phyloP scores from a whole-genome alignment of 192 early-diverging fungal species.

The Coemansia sp. region DNA sequence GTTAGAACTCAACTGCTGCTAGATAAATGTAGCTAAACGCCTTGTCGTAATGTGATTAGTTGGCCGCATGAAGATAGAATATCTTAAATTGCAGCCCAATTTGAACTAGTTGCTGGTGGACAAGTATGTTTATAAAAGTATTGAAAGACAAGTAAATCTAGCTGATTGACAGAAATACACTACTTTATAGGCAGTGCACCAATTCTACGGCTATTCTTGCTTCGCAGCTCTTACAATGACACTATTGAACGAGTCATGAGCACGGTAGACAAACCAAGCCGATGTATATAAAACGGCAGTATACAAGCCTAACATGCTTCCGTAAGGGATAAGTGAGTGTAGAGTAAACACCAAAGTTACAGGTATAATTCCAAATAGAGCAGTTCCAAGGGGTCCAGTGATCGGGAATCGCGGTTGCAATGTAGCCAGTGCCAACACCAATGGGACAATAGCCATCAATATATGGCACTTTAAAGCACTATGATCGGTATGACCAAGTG shows the following conservation, averaged over 20 bases:
- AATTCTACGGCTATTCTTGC: not conserved
- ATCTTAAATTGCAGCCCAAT: too few relatives aligned
- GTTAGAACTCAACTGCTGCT: too few relatives aligned
- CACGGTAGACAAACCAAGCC: not conserved
- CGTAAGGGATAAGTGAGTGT: not conserved
- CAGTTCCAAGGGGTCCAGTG: not conserved
- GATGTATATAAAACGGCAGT: not conserved
- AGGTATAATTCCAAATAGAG: not conserved
- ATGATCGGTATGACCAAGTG: not conserved
- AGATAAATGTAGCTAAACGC: too few relatives aligned
- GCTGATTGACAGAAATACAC: too few relatives aligned
- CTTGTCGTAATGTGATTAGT: too few relatives aligned
- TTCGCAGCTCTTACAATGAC: not conserved
- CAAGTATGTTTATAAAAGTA: too few relatives aligned
- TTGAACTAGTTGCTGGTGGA: too few relatives aligned
- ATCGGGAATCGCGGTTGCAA: not conserved
- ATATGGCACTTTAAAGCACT: not conserved
- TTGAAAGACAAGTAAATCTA: too few relatives aligned
- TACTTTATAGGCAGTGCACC: too few relatives aligned
- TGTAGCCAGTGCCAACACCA: not conserved
- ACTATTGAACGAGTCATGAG: not conserved
- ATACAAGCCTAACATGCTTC: not conserved
- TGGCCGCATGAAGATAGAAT: too few relatives aligned
- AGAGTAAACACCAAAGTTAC: not conserved
- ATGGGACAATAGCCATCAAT: not conserved